These are phyloP conservation scores for Sporothrix curviconia DNA, from an alignment of 2,329 filamentous ascomycete species.

Conservation along the genomic window DNA sequence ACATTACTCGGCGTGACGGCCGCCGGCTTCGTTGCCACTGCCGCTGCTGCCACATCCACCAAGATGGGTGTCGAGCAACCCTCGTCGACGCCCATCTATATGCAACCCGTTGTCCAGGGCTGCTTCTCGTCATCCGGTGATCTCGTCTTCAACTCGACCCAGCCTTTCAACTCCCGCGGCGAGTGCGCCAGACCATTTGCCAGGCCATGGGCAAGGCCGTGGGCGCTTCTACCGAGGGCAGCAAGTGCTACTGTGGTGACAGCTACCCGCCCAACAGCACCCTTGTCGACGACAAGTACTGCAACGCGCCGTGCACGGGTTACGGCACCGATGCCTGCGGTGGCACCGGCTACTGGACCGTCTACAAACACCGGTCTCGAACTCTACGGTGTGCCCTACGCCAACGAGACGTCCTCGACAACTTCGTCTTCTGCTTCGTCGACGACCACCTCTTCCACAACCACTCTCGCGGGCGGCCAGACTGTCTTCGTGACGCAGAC, in stretches of 20 bases:
- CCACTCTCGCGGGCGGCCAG: slow-evolving; percentile 17
- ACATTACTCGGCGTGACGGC: slow-evolving; percentile 17
- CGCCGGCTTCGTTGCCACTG: slow-evolving; percentile 13
- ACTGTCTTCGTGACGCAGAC: slow-evolving; percentile 24
- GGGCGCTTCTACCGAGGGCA: slow-evolving; percentile 54
- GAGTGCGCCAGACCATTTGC: slow-evolving; percentile 36
- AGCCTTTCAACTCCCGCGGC: slow-evolving; percentile 35
- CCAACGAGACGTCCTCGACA: slow-evolving; percentile 22
- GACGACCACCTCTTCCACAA: slow-evolving; percentile 8
- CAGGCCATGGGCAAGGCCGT: slow-evolving; percentile 44
- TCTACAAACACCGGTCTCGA: slow-evolving; percentile 47
- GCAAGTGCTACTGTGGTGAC: slow-evolving; percentile 67
- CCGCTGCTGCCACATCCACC: slow-evolving; percentile 10
- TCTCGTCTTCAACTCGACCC: slow-evolving; percentile 24
- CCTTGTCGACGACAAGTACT: slow-evolving; percentile 52
- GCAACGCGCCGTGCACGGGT: slow-evolving; percentile 59
- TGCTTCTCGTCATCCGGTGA: slow-evolving; percentile 43
- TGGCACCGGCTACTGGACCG: slow-evolving; percentile 41
- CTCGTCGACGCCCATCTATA: slow-evolving; percentile 29
- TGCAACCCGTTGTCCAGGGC: slow-evolving; percentile 41
- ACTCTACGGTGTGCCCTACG: slow-evolving; percentile 32
- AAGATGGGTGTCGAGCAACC: slow-evolving; percentile 31
- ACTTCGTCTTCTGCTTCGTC: slow-evolving; percentile 11
- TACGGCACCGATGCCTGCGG: slow-evolving; percentile 59
- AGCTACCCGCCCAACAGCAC: slow-evolving; percentile 53